These are phyloP conservation scores for Hippophae gyantsensis DNA, from an alignment of 306 rosid species.

Conservation along the genomic window DNA sequence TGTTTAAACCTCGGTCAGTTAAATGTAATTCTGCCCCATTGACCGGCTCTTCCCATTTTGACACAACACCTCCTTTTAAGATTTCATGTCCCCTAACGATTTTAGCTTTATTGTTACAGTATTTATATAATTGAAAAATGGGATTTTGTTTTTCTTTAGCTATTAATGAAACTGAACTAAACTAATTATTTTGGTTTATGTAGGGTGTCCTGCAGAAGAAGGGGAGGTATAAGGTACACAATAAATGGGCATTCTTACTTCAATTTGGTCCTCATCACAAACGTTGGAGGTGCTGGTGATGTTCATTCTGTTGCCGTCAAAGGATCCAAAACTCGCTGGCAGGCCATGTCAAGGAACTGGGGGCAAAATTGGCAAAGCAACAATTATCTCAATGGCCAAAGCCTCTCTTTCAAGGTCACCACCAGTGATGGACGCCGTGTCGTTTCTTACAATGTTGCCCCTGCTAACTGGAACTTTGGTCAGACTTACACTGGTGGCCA, in stretches of 20 bases:
- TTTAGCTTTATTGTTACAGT: too few species aligned
- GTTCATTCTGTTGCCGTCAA: slow-evolving; percentile 64
- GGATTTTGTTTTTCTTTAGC: too few species aligned
- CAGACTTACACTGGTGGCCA: slow-evolving; percentile 89
- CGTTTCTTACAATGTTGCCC: slow-evolving; percentile 69
- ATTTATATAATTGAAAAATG: too few species aligned
- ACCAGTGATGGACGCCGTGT: slow-evolving; percentile 68
- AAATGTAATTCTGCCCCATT: too few species aligned
- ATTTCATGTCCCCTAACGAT: too few species aligned
- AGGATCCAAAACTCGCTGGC: slow-evolving; percentile 84
- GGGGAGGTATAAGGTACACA: slow-evolving; percentile 89
- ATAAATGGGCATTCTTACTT: slow-evolving; percentile 95
- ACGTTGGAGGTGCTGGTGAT: slow-evolving; percentile 98
- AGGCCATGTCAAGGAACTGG: slow-evolving; percentile 91
- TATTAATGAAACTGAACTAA: too few species aligned
- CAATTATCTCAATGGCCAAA: slow-evolving; percentile 73
- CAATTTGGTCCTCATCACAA: slow-evolving; percentile 82
- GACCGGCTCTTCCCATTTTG: too few species aligned
- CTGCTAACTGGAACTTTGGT: slow-evolving; percentile 85
- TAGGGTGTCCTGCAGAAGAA: slow-evolving; percentile 82
- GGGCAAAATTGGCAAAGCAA: slow-evolving; percentile 99
- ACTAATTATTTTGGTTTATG: slow-evolving; percentile 4
- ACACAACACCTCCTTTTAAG: too few species aligned
- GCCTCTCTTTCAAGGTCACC: slow-evolving; percentile 82
- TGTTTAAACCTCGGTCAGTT: too few species aligned